Percentiles rank a stretch among this genome's conserved stretches.
These are phyloP conservation scores for Talaromyces borbonicus DNA, from an alignment of 495 filamentous ascomycete species.

Conservation along the genomic window DNA sequence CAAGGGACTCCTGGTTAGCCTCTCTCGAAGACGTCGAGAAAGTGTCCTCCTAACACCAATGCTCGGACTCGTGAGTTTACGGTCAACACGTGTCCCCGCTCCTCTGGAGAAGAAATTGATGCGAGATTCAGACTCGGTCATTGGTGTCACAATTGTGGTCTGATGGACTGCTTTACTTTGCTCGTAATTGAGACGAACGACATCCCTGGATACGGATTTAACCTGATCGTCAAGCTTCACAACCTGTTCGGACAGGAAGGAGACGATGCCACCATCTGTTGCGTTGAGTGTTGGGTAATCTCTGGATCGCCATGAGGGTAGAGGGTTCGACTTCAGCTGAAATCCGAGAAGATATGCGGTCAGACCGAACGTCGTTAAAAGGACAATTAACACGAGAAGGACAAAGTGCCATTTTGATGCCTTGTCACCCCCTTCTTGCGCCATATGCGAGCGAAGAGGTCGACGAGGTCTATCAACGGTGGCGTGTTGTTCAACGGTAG, in stretches of 20 bases:
- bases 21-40: constrained; percentile 7
- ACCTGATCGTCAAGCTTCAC: constrained; percentile 23
- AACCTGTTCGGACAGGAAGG: constrained; percentile 22
- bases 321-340: not conserved
- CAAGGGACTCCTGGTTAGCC: not conserved
- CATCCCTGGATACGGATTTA: constrained; percentile 26
- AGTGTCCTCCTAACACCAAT: constrained; percentile 8
- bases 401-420: not conserved
- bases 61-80: constrained; percentile 23
- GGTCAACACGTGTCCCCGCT: constrained; percentile 29
- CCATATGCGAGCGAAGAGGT: not conserved
- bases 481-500: not conserved
- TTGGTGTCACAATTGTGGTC: not conserved
- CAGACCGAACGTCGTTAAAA: not conserved
- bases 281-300: constrained; percentile 12
- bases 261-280: constrained; percentile 17
- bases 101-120: constrained; percentile 30
- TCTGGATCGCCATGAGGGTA: not conserved
- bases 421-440: not conserved
- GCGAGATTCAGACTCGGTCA: constrained; percentile 10
- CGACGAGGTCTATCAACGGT: constrained; percentile 3
- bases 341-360: not conserved
- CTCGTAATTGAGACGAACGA: constrained; percentile 20
- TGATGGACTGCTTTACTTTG: not conserved
- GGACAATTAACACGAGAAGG: not conserved